Conservation (phyloP, 306 rosid species). For the Calophaca sinica region DNA sequence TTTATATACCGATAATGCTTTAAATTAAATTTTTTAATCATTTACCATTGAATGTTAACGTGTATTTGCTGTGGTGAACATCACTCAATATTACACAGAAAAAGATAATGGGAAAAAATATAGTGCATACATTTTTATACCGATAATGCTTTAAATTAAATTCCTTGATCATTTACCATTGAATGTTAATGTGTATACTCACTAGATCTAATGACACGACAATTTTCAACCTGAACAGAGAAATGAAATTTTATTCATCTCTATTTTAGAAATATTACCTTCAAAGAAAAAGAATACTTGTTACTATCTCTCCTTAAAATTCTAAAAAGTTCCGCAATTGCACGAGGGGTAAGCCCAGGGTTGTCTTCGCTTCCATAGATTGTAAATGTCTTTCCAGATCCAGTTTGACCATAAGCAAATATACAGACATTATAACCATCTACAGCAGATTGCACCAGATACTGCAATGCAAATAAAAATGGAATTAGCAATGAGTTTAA, state of each 20-base stretch:
- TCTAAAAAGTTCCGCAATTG: slow-evolving; percentile 80
- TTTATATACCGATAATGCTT: no score
- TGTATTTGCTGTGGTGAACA: no score
- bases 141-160: background rate
- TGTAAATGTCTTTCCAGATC: slow-evolving; percentile 96
- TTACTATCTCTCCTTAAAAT: slow-evolving; percentile 78
- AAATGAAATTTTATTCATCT: background rate
- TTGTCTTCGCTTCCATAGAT: slow-evolving; percentile 82
- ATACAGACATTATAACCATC: slow-evolving; percentile 97
- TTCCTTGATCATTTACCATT: slow-evolving; percentile 10
- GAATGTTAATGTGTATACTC: background rate
- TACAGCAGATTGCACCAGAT: slow-evolving; percentile 91
- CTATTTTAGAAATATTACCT: slow-evolving; percentile 59
- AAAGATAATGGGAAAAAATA: background rate
- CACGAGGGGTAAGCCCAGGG: slow-evolving; percentile 92
- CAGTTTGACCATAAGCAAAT: slow-evolving; percentile 99
- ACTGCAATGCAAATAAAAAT: slow-evolving; percentile 61
- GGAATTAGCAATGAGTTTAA: slow-evolving; percentile 7
- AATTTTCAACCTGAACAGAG: background rate
- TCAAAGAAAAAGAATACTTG: slow-evolving; percentile 85
- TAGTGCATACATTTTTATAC: no score
- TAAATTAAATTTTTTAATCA: slow-evolving; percentile 11
- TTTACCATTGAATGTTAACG: background rate
- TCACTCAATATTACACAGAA: background rate
- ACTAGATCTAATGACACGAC: background rate